Base-by-base conservation (phyloP, 2,329 filamentous ascomycete genomes). In the Neurospora sp. region DNA sequence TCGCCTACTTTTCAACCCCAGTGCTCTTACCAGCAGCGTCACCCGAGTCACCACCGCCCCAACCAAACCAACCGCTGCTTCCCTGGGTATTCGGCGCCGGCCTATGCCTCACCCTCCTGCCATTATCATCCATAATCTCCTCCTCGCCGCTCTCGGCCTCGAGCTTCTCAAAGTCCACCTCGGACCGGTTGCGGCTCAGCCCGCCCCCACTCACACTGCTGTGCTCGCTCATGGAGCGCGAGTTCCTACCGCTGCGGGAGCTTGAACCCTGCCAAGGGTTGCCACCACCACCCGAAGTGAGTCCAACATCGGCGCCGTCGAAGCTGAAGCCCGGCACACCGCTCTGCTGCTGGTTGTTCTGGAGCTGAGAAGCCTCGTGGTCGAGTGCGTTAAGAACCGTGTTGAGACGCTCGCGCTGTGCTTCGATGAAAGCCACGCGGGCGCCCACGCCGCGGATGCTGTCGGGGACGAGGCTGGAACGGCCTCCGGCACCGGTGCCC, bases 151-250 rank as follows among this genome's bases (percentile, higher is more conserved):
- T 90, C 77, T 94, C 91, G 40, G 89, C 88, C 72, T 96, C 91
- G 74, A 96, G 92, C 78, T 92, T 92, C 77, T 97, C 93, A 77
- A 97, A 97, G 75, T 97, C 95, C 23, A 87, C 88, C 78, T 97
- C 93, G 78, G 92, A 96, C 73, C 89, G 89, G 77, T 92, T 95
- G 82, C 95, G 95, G 75, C 88, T 90, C 75, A 97, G 81, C 3
- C 83, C 88, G 74, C 88, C 52, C 23, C 52, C 52, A 4, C 52
- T 62, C 6, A 62, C 52, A 10, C 52, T 62, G 72, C 85, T 86
- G 75, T 80, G 80, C 67, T 79, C 79, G 73, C 83, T 84, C 66
- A 83, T 79, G n/a, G 73, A 73, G n/a, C 84, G 80, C 83, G 46
- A 66, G 66, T n/a, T 68, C 70, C 38, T 69, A 68, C 66, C 69